A percentile compares a stretch with the other conserved stretches of the same genome.
Conservation (phyloP, 2,329 filamentous ascomycete species). For the Colletotrichum sansevieriae region DNA sequence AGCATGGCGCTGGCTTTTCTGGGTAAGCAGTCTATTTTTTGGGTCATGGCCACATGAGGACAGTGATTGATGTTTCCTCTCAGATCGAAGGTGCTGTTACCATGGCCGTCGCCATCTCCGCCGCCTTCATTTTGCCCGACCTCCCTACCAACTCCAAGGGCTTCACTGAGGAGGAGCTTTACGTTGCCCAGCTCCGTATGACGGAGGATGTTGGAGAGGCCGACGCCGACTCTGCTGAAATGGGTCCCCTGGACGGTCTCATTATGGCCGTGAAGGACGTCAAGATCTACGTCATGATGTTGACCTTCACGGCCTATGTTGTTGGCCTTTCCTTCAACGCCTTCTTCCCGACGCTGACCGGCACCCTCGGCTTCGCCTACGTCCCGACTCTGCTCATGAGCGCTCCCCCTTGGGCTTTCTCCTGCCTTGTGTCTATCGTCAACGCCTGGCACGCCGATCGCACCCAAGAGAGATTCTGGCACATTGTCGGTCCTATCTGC, state of each 20-base stretch:
- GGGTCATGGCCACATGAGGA: too few species aligned
- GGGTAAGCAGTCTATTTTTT: conserved; percentile 41
- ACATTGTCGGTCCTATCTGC: conserved; percentile 66
- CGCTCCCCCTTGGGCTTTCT: conserved; percentile 70
- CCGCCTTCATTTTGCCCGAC: conserved; percentile 65
- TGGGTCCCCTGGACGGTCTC: conserved; percentile 65
- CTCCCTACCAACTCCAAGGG: conserved; percentile 68
- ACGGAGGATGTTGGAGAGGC: conserved; percentile 70
- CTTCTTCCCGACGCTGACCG: conserved; percentile 68
- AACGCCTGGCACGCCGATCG: conserved; percentile 69
- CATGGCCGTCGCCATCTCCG: conserved; percentile 61
- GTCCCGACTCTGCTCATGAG: conserved; percentile 68
- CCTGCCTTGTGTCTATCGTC: conserved; percentile 67
- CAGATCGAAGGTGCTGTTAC: conserved; percentile 66
- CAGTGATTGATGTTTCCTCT: too few species aligned
- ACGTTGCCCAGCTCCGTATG: conserved; percentile 68
- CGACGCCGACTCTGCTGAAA: conserved; percentile 63
- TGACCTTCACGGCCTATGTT: conserved; percentile 72
- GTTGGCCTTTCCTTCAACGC: conserved; percentile 70
- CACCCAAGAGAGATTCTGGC: conserved; percentile 70
- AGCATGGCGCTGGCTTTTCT: conserved; percentile 74
- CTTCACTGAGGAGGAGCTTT: conserved; percentile 69
- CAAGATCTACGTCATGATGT: conserved; percentile 75
- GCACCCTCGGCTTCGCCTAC: conserved; percentile 65
- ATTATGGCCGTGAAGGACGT: conserved; percentile 70